phyloP scores from a whole-genome alignment of 805 yeast genomes.

The Lipomyces sp. region DNA sequence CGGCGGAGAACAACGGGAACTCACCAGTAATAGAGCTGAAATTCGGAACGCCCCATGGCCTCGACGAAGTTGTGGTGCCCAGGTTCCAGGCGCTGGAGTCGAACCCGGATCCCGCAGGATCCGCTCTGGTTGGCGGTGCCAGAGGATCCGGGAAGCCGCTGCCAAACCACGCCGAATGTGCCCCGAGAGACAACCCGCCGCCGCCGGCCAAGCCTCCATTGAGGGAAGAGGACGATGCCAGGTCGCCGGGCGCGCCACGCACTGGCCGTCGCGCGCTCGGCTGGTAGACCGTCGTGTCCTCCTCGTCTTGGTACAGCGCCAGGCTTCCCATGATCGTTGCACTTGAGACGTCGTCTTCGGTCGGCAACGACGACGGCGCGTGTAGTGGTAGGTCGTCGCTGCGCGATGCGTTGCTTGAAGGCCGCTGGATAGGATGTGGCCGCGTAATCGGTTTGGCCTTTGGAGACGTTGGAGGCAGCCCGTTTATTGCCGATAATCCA shows the following conservation, averaged over 20 bases:
- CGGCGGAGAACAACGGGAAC: background rate
- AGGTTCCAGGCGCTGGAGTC: no score
- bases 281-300: slow-evolving; percentile 3
- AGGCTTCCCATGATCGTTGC: slow-evolving; percentile 10
- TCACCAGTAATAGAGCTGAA: no score
- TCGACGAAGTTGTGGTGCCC: no score
- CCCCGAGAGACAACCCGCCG: no score
- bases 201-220: no score
- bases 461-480: slow-evolving; percentile 15
- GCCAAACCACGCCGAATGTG: no score
- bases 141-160: no score
- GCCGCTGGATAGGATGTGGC: slow-evolving; percentile 27
- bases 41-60: no score
- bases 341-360: background rate
- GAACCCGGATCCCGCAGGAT: no score
- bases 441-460: slow-evolving; percentile 15
- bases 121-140: no score
- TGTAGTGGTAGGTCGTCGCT: slow-evolving; percentile 12
- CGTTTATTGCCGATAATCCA: slow-evolving; percentile 7
- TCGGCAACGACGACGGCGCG: background rate
- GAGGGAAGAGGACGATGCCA: background rate
- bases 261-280: slow-evolving; percentile 4
- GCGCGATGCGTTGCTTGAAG: slow-evolving; percentile 14
- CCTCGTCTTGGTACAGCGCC: slow-evolving; percentile 7
- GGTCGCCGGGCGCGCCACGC: background rate